Conservation (phyloP, 441 rosid genomes). For the Adansonia rubrostipa region DNA sequence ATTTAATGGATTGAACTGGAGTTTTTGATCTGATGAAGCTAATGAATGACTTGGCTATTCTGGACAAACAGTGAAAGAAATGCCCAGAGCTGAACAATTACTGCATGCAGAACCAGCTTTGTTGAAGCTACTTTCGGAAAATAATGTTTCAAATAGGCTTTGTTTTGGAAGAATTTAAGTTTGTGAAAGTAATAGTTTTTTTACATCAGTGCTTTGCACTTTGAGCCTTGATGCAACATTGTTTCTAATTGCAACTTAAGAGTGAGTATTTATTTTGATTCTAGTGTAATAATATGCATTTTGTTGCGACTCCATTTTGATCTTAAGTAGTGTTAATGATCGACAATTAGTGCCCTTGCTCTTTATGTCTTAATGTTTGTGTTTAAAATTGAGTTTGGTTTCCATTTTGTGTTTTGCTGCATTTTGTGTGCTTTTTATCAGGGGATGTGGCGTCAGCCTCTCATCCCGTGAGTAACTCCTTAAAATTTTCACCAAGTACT, state of each 20-base stretch:
- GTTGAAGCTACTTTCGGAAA: background rate
- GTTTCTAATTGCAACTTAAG: no score
- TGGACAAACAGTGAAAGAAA: background rate
- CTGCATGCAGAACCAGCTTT: background rate
- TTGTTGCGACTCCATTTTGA: background rate
- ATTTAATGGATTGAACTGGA: no score
- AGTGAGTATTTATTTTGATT: background rate
- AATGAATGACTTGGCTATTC: background rate
- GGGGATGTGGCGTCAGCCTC: no score
- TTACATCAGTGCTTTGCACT: no score
- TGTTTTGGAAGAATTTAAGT: constrained; percentile 14
- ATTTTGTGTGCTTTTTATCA: no score
- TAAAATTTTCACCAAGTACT: no score
- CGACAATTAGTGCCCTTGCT: no score
- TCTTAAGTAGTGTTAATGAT: background rate
- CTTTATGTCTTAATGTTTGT: no score
- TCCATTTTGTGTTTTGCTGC: no score
- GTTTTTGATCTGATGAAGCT: background rate
- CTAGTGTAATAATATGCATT: background rate
- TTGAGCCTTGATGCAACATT: background rate
- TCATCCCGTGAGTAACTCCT: no score
- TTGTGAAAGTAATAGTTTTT: background rate
- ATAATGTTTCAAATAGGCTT: background rate
- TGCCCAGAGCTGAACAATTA: background rate
- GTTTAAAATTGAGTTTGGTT: no score